These are phyloP conservation scores for Penstemon newberryi DNA, from an alignment of 257 asterid genomes.

Conservation along the genomic window DNA sequence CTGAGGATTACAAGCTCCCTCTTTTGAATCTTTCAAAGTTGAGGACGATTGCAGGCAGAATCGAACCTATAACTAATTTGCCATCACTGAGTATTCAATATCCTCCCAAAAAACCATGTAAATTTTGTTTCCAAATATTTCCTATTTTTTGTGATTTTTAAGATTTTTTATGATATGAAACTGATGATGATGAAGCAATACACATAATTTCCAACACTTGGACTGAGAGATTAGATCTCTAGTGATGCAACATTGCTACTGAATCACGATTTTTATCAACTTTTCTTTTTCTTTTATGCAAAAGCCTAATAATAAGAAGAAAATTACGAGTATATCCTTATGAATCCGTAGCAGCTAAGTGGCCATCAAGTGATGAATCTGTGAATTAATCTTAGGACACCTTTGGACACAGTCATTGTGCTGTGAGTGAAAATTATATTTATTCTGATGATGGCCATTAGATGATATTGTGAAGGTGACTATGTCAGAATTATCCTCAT, in stretches of 20 bases:
- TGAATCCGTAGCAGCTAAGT: too few species aligned
- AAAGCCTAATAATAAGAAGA: too few species aligned
- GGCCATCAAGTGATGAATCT: constrained; percentile 40
- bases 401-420: constrained; percentile 40
- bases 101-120: not conserved
- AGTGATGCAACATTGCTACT: constrained; percentile 50
- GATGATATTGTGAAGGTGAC: too few species aligned
- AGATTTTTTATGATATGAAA: not conserved
- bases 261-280: constrained; percentile 26
- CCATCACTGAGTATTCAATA: constrained; percentile 58
- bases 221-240: constrained; percentile 54
- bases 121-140: not conserved
- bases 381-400: constrained; percentile 55
- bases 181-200: constrained; percentile 55
- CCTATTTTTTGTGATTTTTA: not conserved
- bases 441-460: constrained; percentile 36
- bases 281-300: not conserved
- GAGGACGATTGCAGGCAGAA: constrained; percentile 85
- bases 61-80: constrained; percentile 68
- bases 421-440: constrained; percentile 43
- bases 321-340: too few species aligned
- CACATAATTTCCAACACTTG: constrained; percentile 57
- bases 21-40: constrained; percentile 54
- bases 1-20: constrained; percentile 93
- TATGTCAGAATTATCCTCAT: too few species aligned